Percentiles rank a stretch among this genome's conserved stretches.
These are phyloP conservation scores for Exsudoporus frostii DNA, from an alignment of 768 basidiomycete genomes.

Conservation along the genomic window DNA sequence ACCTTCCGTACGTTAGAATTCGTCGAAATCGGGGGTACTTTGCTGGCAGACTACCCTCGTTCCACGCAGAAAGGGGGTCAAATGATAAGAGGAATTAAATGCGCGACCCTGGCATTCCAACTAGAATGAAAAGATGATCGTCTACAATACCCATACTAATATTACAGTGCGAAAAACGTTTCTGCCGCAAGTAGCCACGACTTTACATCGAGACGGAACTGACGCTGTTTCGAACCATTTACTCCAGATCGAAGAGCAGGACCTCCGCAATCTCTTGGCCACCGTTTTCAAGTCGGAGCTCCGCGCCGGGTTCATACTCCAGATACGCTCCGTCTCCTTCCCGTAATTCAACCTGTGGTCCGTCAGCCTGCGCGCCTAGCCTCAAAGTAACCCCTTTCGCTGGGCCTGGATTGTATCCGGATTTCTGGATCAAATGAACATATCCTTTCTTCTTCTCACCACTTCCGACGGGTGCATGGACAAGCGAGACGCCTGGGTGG, in stretches of 20 bases:
- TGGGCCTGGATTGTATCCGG: conserved; percentile 66
- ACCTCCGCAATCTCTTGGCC: conserved; percentile 70
- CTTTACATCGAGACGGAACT: neutral
- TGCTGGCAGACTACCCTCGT: neutral
- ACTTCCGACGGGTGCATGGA: conserved; percentile 43
- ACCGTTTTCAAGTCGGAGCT: conserved; percentile 54
- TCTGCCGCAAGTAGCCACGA: neutral
- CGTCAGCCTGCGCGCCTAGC: conserved; percentile 41
- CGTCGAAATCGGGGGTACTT: neutral
- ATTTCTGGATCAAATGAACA: conserved; percentile 81
- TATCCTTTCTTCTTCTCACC: conserved; percentile 61
- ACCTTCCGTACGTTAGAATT: neutral
- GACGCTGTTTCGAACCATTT: neutral
- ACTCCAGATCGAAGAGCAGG: conserved; percentile 76
- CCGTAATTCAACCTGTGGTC: conserved; percentile 50
- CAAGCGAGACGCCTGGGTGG: conserved; percentile 50
- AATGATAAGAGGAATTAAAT: neutral
- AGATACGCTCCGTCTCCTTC: conserved; percentile 92
- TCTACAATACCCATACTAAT: neutral
- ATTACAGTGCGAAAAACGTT: neutral
- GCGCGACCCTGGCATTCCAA: neutral
- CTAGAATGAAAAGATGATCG: conserved; percentile 6
- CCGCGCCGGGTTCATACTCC: conserved; percentile 34
- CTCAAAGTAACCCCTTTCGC: conserved; percentile 58
- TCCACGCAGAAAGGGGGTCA: neutral